Evolutionary conservation across 352 stramenopile species (phyloP).

Genomic region (Phytopythium vexans): DNA sequence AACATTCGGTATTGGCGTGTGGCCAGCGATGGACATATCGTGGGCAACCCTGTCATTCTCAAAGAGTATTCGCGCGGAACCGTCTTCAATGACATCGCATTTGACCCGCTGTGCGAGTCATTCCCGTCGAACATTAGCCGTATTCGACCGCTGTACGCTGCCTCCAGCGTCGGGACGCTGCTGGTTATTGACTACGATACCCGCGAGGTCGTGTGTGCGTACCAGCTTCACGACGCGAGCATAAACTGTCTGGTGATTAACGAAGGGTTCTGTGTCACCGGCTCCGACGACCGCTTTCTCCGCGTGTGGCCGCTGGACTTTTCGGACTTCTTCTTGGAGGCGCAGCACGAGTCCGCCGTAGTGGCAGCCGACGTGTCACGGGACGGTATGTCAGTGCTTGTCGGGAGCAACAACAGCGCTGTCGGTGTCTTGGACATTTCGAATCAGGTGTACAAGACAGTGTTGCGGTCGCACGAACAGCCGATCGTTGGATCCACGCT

Average conservation of each 20-base stretch:
- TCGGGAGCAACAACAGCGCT: constrained; percentile 67
- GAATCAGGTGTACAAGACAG: constrained; percentile 75
- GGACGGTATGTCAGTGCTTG: constrained; percentile 79
- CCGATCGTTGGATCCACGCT: constrained; percentile 24
- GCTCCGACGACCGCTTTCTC: constrained; percentile 81
- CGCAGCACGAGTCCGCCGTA: constrained; percentile 75
- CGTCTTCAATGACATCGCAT: constrained; percentile 82
- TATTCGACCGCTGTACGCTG: constrained; percentile 69
- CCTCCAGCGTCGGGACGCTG: constrained; percentile 73
- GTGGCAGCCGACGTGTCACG: constrained; percentile 57
- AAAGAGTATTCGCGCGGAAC: constrained; percentile 88
- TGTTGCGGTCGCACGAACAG: constrained; percentile 73
- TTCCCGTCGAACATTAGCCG: constrained; percentile 57
- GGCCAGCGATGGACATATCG: constrained; percentile 45
- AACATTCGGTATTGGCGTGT: constrained; percentile 92
- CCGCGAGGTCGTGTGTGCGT: constrained; percentile 82
- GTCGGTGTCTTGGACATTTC: constrained; percentile 86
- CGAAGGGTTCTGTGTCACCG: constrained; percentile 89
- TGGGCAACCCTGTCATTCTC: constrained; percentile 80
- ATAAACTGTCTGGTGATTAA: constrained; percentile 87
- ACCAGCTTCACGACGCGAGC: constrained; percentile 81
- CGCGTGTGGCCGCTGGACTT: constrained; percentile 92
- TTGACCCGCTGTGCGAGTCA: constrained; percentile 61
- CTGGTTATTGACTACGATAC: constrained; percentile 83
- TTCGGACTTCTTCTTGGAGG: constrained; percentile 90